A percentile compares a stretch with the other conserved stretches of the same genome.
These are phyloP conservation scores for Fusarium zealandicum DNA, from an alignment of 2,329 filamentous ascomycete genomes.

Conservation along the genomic window DNA sequence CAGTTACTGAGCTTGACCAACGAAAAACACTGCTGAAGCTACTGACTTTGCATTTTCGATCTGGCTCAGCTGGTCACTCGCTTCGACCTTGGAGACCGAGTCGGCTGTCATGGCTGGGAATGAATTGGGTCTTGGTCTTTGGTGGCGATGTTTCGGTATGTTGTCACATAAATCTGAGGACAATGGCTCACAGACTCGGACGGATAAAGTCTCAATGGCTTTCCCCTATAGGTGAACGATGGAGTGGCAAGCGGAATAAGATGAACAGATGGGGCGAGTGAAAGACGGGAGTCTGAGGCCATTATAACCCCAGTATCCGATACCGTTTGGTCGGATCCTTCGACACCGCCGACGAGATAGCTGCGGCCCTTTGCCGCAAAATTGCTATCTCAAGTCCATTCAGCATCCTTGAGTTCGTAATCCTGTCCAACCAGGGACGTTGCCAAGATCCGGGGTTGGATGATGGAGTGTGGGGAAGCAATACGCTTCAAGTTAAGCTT, in stretches of 20 bases:
- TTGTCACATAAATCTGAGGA: neutral
- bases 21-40: neutral
- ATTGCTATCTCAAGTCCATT: neutral
- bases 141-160: neutral
- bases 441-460: constrained; percentile 9
- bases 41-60: neutral
- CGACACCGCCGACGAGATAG: neutral
- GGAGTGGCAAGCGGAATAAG: too few relatives aligned
- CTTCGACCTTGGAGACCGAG: constrained; percentile 3
- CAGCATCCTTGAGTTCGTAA: neutral
- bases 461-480: neutral
- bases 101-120: neutral
- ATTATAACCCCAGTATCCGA: neutral
- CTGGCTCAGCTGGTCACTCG: neutral
- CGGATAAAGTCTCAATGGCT: too few relatives aligned
- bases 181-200: neutral
- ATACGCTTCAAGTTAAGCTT: neutral
- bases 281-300: neutral
- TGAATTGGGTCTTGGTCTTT: too few relatives aligned
- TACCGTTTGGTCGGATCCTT: neutral
- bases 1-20: neutral
- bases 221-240: too few relatives aligned
- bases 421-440: neutral
- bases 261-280: neutral
- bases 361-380: neutral